These are phyloP conservation scores for Dionaea muscipula DNA, from an alignment of 179 eudicot species.

Conservation along the genomic window DNA sequence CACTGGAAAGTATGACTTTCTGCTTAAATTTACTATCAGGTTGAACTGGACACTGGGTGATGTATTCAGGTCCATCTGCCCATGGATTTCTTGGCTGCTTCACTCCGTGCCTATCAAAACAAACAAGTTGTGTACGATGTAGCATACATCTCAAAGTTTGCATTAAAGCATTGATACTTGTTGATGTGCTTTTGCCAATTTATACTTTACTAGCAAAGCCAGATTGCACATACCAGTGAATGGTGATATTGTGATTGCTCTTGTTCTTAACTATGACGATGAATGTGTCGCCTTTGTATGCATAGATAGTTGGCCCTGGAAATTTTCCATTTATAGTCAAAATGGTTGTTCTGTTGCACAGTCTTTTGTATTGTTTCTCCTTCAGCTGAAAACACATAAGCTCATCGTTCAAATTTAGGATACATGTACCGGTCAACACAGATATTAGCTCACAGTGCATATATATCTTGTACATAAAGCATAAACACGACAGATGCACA, in stretches of 20 bases:
- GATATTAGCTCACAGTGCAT: no score
- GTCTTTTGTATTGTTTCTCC: conserved; percentile 26
- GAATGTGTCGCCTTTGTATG: conserved; percentile 23
- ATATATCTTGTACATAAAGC: no score
- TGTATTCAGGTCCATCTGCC: conserved; percentile 53
- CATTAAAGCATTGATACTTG: not conserved
- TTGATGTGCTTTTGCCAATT: not conserved
- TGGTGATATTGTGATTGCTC: conserved; percentile 26
- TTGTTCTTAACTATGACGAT: conserved; percentile 22
- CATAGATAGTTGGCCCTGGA: conserved; percentile 36
- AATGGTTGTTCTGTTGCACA: conserved; percentile 26
- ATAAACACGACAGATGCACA: no score
- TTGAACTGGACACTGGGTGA: conserved; percentile 49
- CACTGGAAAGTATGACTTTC: conserved; percentile 27
- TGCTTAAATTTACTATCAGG: conserved; percentile 31
- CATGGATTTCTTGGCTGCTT: conserved; percentile 44
- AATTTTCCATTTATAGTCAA: conserved; percentile 28
- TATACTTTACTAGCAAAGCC: not conserved
- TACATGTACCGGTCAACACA: not conserved
- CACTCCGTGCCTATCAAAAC: conserved; percentile 40
- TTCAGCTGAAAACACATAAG: conserved; percentile 17
- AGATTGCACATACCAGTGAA: conserved; percentile 26
- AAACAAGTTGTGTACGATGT: not conserved
- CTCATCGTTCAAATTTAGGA: not conserved
- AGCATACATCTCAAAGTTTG: no score